Evolutionary conservation across 495 filamentous ascomycete species (phyloP).

Genomic region (Penicillium coffeae): DNA sequence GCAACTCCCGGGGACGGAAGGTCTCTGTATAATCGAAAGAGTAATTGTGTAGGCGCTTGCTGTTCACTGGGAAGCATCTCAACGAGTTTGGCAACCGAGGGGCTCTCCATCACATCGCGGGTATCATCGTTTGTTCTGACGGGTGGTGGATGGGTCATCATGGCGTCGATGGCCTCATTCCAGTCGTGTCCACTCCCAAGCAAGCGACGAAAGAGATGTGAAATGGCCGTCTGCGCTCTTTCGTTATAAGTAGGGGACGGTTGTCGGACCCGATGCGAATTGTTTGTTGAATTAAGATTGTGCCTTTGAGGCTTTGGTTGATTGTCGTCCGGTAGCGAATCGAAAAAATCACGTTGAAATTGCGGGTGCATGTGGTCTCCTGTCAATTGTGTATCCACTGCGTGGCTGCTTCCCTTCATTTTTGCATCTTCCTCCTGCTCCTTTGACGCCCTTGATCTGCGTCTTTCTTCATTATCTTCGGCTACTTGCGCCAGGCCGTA

Average conservation of each 20-base stretch:
- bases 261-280: background rate
- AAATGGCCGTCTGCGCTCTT: constrained; percentile 10
- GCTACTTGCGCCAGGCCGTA: constrained; percentile 21
- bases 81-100: constrained; percentile 40
- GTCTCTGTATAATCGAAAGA: constrained; percentile 58
- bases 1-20: constrained; percentile 64
- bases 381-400: constrained; percentile 5
- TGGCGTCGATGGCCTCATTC: constrained; percentile 12
- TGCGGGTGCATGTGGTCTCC: background rate
- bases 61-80: constrained; percentile 35
- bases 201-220: constrained; percentile 10
- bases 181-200: constrained; percentile 15
- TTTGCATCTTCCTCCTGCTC: constrained; percentile 1
- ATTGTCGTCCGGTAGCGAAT: background rate
- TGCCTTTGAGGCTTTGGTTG: background rate
- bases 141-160: constrained; percentile 8
- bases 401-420: constrained; percentile 4
- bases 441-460: background rate
- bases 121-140: constrained; percentile 4
- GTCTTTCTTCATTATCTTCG: constrained; percentile 6
- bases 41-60: constrained; percentile 44
- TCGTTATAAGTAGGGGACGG: constrained; percentile 10
- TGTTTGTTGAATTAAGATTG: background rate
- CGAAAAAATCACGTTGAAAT: background rate
- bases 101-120: constrained; percentile 21